phyloP scores from a whole-genome alignment of 106 monocot species.

The Vanilla planifolia region DNA sequence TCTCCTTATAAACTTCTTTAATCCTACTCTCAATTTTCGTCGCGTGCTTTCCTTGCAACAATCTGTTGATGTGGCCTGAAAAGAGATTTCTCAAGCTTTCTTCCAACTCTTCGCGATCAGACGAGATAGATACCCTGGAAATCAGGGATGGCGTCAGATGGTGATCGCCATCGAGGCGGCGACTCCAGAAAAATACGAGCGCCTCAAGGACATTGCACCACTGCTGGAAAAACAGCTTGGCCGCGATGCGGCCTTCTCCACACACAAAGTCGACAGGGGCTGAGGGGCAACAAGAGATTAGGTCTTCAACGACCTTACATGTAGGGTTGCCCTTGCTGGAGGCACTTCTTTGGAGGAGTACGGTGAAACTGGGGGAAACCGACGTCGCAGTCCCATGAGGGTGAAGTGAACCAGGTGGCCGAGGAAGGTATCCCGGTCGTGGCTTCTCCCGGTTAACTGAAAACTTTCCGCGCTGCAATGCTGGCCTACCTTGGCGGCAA shows the following conservation, averaged over 20 bases:
- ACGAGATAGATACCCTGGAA: slow-evolving; percentile 3
- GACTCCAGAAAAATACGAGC: slow-evolving; percentile 29
- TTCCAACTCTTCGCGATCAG: slow-evolving; percentile 10
- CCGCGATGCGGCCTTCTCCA: slow-evolving; percentile 2
- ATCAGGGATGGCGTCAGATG: neutral
- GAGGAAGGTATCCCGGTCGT: neutral
- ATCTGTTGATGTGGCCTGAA: slow-evolving; percentile 13
- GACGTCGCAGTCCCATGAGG: neutral
- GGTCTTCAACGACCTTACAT: neutral
- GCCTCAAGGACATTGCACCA: slow-evolving; percentile 34
- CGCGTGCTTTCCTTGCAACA: slow-evolving; percentile 15
- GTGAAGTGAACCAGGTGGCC: neutral
- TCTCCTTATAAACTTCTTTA: slow-evolving; percentile 11
- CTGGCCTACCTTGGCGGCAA: neutral
- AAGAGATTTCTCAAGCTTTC: slow-evolving; percentile 21
- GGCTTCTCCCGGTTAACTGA: too few species aligned
- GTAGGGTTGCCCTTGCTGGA: neutral
- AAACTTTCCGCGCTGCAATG: neutral
- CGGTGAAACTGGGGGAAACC: neutral
- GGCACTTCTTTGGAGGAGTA: slow-evolving; percentile 6
- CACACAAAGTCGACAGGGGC: neutral
- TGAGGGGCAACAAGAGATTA: slow-evolving; percentile 11
- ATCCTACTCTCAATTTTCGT: slow-evolving; percentile 14
- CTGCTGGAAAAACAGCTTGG: slow-evolving; percentile 16
- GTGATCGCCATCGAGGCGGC: slow-evolving; percentile 22